Base-by-base conservation (phyloP, 768 basidiomycete genomes). In the Naganishia friedmannii region DNA sequence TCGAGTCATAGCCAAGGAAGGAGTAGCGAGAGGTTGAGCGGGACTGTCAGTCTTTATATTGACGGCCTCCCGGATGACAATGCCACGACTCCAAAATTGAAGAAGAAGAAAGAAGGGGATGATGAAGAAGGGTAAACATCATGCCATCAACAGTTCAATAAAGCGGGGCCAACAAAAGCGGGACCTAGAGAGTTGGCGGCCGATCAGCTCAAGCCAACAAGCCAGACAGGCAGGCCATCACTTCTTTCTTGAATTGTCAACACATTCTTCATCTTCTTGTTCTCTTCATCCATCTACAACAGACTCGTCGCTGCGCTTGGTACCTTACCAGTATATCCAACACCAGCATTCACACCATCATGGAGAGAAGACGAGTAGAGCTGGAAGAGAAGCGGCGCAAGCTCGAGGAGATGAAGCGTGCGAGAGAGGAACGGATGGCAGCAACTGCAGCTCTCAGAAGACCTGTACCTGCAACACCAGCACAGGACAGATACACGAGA, bases 311-410 rank as follows among this genome's bases (percentile, higher is more conserved):
- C n/a, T n/a, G n/a, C n/a, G n/a, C n/a, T n/a, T n/a, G n/a, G n/a
- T n/a, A n/a, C n/a, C n/a, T n/a, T n/a, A n/a, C n/a, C n/a, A n/a
- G n/a, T n/a, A n/a, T n/a, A n/a, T n/a, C n/a, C n/a, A n/a, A n/a
- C n/a, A n/a, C 34, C 42, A 5, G 15, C 42, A 42, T 42, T 42
- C 42, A 42, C 42, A 42, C n/a, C 67, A 74, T 12, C 32, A 73
- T 72, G 72, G 80, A 80, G 60, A 54, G 79, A 63, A 85, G 92
- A 58, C 83, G 91, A 77, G 88, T 88, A 77, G 93, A 96, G 82
- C 90, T 97, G 70, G 92, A 93, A 80, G 90, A 89, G 29, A 98
- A 97, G 83, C 84, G 89, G 72, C 87, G 88, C 13, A 93, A 92
- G 81, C 88, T 97, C 39, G 91, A 88, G 60, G 91, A 92, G 73